Conservation (phyloP, 2,329 filamentous ascomycete genomes). For the Trichocomaceae sp. region DNA sequence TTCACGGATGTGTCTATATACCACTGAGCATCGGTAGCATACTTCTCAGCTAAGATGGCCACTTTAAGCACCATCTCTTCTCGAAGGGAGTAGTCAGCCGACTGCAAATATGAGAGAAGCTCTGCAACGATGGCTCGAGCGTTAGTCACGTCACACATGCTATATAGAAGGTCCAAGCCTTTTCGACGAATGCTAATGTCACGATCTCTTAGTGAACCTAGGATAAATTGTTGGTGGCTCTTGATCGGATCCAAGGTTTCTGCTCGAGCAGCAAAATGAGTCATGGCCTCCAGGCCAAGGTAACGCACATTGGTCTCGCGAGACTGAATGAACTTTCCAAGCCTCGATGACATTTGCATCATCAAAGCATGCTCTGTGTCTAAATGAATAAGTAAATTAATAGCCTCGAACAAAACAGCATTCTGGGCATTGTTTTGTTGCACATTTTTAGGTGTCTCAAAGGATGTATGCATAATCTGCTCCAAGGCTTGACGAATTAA, state of each 20-base stretch:
- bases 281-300: constrained; percentile 94
- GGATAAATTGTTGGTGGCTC: constrained; percentile 92
- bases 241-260: constrained; percentile 97
- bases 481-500: constrained; percentile 89
- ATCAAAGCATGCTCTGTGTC: constrained; percentile 92
- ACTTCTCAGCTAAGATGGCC: constrained; percentile 95
- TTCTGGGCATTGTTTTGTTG: constrained; percentile 99
- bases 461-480: constrained; percentile 81
- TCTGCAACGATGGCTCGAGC: constrained; percentile 89
- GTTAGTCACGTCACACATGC: constrained; percentile 98
- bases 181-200: constrained; percentile 97
- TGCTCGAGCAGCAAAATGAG: constrained; percentile 85
- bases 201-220: constrained; percentile 86
- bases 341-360: constrained; percentile 84
- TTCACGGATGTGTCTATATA: constrained; percentile 96
- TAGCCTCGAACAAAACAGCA: constrained; percentile 94
- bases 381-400: constrained; percentile 95
- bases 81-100: constrained; percentile 92
- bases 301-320: constrained; percentile 97
- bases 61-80: constrained; percentile 99
- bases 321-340: constrained; percentile 94
- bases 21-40: constrained; percentile 97
- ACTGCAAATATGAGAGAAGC: constrained; percentile 88
- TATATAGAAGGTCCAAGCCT: constrained; percentile 92
- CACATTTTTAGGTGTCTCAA: constrained; percentile 95